Evolutionary conservation across 108 stramenopile species (phyloP).

Genomic region (Bacterosira constricta): DNA sequence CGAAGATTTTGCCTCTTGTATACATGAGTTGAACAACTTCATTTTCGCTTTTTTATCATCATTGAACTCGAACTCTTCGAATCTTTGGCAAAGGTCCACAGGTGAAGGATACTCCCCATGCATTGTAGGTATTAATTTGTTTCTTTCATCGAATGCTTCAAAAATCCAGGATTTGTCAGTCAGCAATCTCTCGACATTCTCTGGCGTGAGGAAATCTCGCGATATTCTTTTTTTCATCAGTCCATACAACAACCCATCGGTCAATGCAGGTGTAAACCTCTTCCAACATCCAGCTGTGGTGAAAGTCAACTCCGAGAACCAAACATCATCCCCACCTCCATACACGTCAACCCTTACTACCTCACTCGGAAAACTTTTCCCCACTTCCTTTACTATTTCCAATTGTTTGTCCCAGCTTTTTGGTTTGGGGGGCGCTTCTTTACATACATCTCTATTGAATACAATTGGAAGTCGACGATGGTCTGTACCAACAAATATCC

Average conservation of each 20-base stretch:
- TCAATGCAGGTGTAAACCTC: slow-evolving; percentile 2
- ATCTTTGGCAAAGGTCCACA: slow-evolving; percentile 11
- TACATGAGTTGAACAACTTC: slow-evolving; percentile 9
- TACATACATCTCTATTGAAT: slow-evolving; percentile 7
- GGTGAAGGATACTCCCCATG: slow-evolving; percentile 13
- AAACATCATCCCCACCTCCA: slow-evolving; percentile 19
- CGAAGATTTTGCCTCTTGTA: not conserved
- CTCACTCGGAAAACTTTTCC: slow-evolving; percentile 7
- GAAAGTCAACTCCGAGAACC: slow-evolving; percentile 22
- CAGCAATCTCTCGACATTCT: slow-evolving; percentile 1
- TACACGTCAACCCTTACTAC: slow-evolving; percentile 16
- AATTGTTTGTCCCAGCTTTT: slow-evolving; percentile 22
- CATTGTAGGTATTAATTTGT: not conserved
- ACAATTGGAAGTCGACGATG: slow-evolving; percentile 7
- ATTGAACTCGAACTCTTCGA: slow-evolving; percentile 23
- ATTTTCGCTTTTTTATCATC: not conserved
- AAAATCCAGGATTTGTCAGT: slow-evolving; percentile 15
- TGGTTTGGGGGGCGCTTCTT: slow-evolving; percentile 2
- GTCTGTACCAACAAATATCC: slow-evolving; percentile 15
- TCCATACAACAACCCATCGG: slow-evolving; percentile 19
- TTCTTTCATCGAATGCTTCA: slow-evolving; percentile 2
- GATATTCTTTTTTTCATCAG: not conserved
- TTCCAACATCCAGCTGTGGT: slow-evolving; percentile 23
- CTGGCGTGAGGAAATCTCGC: not conserved
- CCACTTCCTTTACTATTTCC: not conserved